Percentiles rank a stretch among this genome's conserved stretches.
phyloP scores from a whole-genome alignment of 805 yeast genomes.

The Candida quercuum region DNA sequence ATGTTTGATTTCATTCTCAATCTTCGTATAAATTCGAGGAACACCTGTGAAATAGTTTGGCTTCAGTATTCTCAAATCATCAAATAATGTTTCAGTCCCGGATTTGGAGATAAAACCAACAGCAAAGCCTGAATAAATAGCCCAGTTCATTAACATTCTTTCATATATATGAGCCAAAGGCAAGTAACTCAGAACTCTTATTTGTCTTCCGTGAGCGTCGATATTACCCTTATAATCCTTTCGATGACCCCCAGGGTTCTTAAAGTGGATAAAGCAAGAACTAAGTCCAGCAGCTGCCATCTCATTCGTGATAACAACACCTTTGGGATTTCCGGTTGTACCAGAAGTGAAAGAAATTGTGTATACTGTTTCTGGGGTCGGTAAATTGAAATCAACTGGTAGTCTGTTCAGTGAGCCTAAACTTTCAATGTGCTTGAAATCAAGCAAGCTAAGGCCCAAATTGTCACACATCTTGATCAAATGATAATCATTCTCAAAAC shows the following conservation, averaged over 20 bases:
- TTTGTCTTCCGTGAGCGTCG: conserved; percentile 20
- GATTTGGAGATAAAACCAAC: conserved; percentile 47
- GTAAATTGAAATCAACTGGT: conserved; percentile 21
- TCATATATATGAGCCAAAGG: conserved; percentile 63
- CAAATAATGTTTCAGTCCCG: conserved; percentile 36
- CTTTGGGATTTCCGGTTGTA: conserved; percentile 63
- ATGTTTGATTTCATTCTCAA: conserved; percentile 42
- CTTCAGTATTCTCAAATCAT: conserved; percentile 40
- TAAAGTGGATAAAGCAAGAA: conserved; percentile 12
- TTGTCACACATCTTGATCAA: conserved; percentile 15
- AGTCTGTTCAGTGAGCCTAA: conserved; percentile 32
- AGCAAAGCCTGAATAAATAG: conserved; percentile 30
- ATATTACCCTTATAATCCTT: conserved; percentile 7
- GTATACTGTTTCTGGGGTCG: conserved; percentile 35
- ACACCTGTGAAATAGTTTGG: conserved; percentile 48
- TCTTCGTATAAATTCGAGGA: conserved; percentile 50
- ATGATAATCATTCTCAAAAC: conserved; percentile 20
- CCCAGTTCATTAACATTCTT: conserved; percentile 34
- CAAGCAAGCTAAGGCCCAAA: conserved; percentile 29
- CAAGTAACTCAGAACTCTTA: conserved; percentile 33
- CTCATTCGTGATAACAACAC: conserved; percentile 45
- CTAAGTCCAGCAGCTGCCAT: conserved; percentile 38
- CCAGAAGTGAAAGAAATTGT: conserved; percentile 64
- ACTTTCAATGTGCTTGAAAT: conserved; percentile 28
- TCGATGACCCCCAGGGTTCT: conserved; percentile 2